Evolutionary conservation across 2,329 filamentous ascomycete genomes (phyloP).

Genomic region (Amphichorda felina): DNA sequence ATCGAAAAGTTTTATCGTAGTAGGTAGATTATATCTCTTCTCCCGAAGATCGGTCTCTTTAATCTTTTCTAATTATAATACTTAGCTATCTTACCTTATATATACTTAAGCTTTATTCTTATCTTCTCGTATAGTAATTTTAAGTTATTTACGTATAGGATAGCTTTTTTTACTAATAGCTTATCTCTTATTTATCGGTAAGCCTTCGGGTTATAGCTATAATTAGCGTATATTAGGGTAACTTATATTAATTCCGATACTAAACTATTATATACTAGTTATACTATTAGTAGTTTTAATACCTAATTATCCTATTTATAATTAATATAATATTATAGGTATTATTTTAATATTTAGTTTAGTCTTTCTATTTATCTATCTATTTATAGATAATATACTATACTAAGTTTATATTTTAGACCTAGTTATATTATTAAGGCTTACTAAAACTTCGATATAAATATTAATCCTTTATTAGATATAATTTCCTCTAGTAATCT

Average conservation of each 20-base stretch:
- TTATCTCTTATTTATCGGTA: background rate
- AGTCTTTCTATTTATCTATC: constrained; percentile 3
- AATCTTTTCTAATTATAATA: too few relatives aligned
- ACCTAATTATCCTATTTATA: constrained; percentile 4
- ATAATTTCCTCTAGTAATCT: constrained; percentile 4
- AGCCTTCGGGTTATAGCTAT: constrained; percentile 3
- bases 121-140: constrained; percentile 4
- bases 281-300: background rate
- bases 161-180: constrained; percentile 3
- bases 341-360: constrained; percentile 2
- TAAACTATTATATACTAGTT: constrained; percentile 3
- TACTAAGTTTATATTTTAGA: constrained; percentile 4
- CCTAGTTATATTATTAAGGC: constrained; percentile 1
- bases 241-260: constrained; percentile 1
- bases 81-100: too few relatives aligned
- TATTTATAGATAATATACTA: constrained; percentile 3
- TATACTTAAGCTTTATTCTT: constrained; percentile 5
- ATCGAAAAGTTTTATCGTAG: too few relatives aligned
- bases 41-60: too few relatives aligned
- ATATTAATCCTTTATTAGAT: constrained; percentile 1
- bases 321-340: constrained; percentile 4
- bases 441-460: constrained; percentile 3
- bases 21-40: too few relatives aligned
- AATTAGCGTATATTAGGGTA: constrained; percentile 4
- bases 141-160: constrained; percentile 4